Percentiles rank a stretch among this genome's conserved stretches.
phyloP scores from a whole-genome alignment of 2,329 filamentous ascomycete genomes.

The Penicillium polonicum region DNA sequence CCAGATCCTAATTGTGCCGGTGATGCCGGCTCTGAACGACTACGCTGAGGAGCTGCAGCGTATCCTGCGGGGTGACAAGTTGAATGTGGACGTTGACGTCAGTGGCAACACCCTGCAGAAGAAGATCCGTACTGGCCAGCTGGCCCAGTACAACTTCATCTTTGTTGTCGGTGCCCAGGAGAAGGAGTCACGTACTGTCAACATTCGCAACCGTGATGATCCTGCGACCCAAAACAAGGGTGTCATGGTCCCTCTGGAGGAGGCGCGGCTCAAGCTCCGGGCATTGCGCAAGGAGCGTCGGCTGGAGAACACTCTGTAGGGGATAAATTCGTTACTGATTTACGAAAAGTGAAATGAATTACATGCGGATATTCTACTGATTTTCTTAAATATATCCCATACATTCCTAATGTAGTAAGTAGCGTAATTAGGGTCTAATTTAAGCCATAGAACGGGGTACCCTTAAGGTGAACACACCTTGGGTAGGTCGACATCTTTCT shows the following conservation, averaged over 20 bases:
- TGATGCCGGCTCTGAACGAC: constrained; percentile 51
- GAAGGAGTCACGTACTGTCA: constrained; percentile 58
- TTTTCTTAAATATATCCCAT: background rate
- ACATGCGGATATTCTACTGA: constrained; percentile 7
- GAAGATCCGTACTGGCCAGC: constrained; percentile 52
- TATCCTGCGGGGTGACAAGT: constrained; percentile 46
- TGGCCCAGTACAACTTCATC: constrained; percentile 53
- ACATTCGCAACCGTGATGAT: constrained; percentile 65
- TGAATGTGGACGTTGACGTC: constrained; percentile 50
- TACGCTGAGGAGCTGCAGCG: constrained; percentile 50
- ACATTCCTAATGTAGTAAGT: background rate
- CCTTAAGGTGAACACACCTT: constrained; percentile 1
- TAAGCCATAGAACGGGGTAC: background rate
- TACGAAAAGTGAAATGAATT: constrained; percentile 21
- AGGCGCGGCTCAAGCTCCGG: constrained; percentile 55
- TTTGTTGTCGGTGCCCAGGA: constrained; percentile 64
- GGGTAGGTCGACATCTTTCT: background rate
- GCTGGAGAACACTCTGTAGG: constrained; percentile 43
- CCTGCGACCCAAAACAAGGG: constrained; percentile 62
- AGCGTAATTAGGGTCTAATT: background rate
- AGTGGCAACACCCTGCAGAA: constrained; percentile 53
- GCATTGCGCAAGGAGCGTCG: constrained; percentile 48
- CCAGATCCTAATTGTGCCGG: constrained; percentile 51
- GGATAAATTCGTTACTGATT: constrained; percentile 6
- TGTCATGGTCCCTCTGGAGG: constrained; percentile 60